Percentiles rank a stretch among this genome's conserved stretches.
phyloP scores from a whole-genome alignment of 139 green algal genomes.

The Picochlorum sp. region DNA sequence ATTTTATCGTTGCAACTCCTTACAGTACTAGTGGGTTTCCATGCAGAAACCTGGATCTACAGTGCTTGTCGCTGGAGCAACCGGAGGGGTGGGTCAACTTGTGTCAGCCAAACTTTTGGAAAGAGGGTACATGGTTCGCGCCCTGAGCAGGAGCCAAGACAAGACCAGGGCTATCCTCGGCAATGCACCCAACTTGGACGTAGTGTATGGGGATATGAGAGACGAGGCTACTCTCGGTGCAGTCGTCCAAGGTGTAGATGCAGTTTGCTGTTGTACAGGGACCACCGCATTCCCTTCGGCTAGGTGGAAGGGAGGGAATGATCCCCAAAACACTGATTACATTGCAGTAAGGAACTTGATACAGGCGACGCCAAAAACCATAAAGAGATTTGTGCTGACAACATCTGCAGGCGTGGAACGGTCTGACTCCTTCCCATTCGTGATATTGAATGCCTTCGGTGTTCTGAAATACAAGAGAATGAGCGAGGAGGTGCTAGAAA shows the following conservation, averaged over 20 bases:
- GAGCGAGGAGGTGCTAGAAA: conserved; percentile 53
- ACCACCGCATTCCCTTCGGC: conserved; percentile 83
- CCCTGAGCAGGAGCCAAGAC: conserved; percentile 36
- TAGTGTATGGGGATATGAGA: conserved; percentile 21
- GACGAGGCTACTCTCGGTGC: conserved; percentile 10
- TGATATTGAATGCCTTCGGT: conserved; percentile 87
- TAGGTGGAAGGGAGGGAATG: conserved; percentile 68
- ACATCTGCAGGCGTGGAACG: conserved; percentile 80
- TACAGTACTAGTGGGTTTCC: background rate
- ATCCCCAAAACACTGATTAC: conserved; percentile 63
- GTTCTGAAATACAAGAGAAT: conserved; percentile 87
- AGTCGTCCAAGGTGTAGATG: conserved; percentile 27
- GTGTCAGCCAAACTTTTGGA: conserved; percentile 71
- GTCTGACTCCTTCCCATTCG: conserved; percentile 51
- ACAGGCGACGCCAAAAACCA: conserved; percentile 5
- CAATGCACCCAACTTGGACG: conserved; percentile 17
- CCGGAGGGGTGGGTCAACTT: conserved; percentile 78
- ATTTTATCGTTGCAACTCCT: no score
- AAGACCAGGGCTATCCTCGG: conserved; percentile 46
- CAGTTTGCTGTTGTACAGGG: conserved; percentile 58
- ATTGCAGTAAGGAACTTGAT: conserved; percentile 69
- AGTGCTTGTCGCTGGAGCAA: conserved; percentile 61
- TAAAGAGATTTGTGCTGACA: conserved; percentile 77
- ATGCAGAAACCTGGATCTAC: conserved; percentile 30
- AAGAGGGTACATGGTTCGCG: conserved; percentile 57